Percentiles rank a stretch among this genome's conserved stretches.
Evolutionary conservation across 768 basidiomycete species (phyloP).

Genomic region (Hebeloma cylindrosporum): DNA sequence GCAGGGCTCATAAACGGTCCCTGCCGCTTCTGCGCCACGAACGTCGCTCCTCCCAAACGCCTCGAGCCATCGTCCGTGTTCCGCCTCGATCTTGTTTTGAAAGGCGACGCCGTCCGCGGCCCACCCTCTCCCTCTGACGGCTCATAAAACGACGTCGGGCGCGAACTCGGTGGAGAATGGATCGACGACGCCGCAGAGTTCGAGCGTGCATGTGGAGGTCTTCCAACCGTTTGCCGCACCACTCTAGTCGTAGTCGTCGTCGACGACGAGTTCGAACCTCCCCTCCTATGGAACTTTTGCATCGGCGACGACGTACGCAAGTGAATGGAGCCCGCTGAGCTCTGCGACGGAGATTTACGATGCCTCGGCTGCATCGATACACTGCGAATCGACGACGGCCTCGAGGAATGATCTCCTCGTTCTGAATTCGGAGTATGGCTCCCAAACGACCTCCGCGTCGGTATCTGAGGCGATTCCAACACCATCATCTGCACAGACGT

Average conservation of each 20-base stretch:
- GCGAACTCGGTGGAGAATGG: constrained; percentile 73
- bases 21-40: constrained; percentile 79
- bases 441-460: constrained; percentile 70
- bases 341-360: constrained; percentile 73
- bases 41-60: constrained; percentile 48
- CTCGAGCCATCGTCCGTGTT: constrained; percentile 46
- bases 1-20: constrained; percentile 68
- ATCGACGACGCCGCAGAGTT: constrained; percentile 78
- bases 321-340: constrained; percentile 70
- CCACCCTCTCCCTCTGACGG: constrained; percentile 62
- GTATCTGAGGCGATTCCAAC: constrained; percentile 63
- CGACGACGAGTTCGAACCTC: constrained; percentile 82
- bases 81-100: constrained; percentile 48
- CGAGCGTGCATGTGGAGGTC: constrained; percentile 63
- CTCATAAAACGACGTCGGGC: constrained; percentile 78
- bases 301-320: constrained; percentile 75
- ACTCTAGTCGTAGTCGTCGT: too few species aligned
- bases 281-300: constrained; percentile 75
- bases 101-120: constrained; percentile 64
- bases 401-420: constrained; percentile 70
- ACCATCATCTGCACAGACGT: constrained; percentile 49
- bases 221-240: constrained; percentile 54
- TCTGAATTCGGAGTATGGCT: constrained; percentile 90
- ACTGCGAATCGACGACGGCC: constrained; percentile 87
- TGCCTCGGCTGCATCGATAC: constrained; percentile 64